Evolutionary conservation across 2,329 filamentous ascomycete species (phyloP).

Genomic region (Ophiognomonia clavigignenti-juglandacearum): DNA sequence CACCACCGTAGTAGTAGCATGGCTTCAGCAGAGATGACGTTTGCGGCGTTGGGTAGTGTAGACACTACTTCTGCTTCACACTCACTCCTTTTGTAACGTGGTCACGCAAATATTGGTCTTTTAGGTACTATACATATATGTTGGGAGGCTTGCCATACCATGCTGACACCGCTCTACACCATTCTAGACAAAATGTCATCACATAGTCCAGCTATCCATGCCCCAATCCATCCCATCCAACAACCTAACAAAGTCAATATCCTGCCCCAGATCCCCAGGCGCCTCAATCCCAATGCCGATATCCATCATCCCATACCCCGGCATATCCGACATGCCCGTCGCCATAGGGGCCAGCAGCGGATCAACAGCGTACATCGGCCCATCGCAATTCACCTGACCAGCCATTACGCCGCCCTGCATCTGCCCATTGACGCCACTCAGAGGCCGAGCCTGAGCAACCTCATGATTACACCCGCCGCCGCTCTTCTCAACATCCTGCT

Average conservation of each 20-base stretch:
- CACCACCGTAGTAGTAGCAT: too few relatives aligned
- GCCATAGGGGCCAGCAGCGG: conserved; percentile 12
- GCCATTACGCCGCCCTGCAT: conserved; percentile 14
- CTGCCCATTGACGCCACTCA: neutral
- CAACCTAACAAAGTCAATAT: conserved; percentile 31
- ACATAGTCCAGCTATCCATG: conserved; percentile 16
- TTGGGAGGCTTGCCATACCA: too few relatives aligned
- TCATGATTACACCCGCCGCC: conserved; percentile 11
- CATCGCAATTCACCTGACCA: conserved; percentile 16
- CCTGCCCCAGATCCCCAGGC: conserved; percentile 24
- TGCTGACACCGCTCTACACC: too few relatives aligned
- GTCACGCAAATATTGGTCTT: too few relatives aligned
- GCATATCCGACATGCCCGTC: conserved; percentile 18
- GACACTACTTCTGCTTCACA: too few relatives aligned
- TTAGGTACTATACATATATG: too few relatives aligned
- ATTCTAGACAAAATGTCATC: neutral
- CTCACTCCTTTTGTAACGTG: too few relatives aligned
- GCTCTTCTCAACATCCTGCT: conserved; percentile 7
- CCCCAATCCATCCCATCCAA: conserved; percentile 29
- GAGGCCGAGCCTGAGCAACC: neutral
- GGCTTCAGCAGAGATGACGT: too few relatives aligned
- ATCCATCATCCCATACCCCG: conserved; percentile 21
- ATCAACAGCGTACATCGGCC: conserved; percentile 10
- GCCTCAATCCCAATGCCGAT: conserved; percentile 24
- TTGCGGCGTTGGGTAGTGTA: too few relatives aligned